Evolutionary conservation across 768 basidiomycete species (phyloP).

Genomic region (Fomitopsis pulvina): DNA sequence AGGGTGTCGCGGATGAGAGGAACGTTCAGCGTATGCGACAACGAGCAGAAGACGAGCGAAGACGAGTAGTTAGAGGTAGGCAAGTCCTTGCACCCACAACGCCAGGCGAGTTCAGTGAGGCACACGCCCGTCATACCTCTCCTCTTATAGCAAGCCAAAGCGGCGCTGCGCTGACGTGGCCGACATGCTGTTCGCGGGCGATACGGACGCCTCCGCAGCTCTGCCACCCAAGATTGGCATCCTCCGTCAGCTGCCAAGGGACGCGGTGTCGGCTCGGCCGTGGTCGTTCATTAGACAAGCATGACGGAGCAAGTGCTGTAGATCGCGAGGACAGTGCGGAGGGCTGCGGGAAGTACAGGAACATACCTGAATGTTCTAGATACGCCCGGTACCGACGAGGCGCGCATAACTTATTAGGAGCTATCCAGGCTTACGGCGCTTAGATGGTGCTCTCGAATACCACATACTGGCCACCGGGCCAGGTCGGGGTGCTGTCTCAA

Average conservation of each 20-base stretch:
- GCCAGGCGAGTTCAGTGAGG: neutral
- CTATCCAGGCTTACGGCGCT: too few species aligned
- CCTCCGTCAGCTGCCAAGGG: neutral
- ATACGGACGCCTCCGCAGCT: neutral
- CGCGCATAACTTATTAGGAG: too few species aligned
- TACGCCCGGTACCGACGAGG: neutral
- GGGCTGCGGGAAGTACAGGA: neutral
- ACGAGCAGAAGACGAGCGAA: too few species aligned
- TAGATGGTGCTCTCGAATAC: too few species aligned
- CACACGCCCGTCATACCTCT: neutral
- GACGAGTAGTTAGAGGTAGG: too few species aligned
- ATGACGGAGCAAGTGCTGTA: neutral
- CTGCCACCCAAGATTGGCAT: neutral
- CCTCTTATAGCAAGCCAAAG: neutral
- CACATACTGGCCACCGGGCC: too few species aligned
- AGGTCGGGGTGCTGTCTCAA: too few species aligned
- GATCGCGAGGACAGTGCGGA: neutral
- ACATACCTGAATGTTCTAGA: neutral
- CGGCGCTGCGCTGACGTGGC: constrained; percentile 1
- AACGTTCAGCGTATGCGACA: neutral
- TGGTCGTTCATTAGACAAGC: neutral
- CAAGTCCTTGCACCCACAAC: too few species aligned
- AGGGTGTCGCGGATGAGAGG: neutral
- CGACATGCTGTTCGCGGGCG: neutral
- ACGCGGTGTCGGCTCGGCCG: neutral